Base-by-base conservation (phyloP, 1,284 basidiomycete species). In the Meripilus lineatus region DNA sequence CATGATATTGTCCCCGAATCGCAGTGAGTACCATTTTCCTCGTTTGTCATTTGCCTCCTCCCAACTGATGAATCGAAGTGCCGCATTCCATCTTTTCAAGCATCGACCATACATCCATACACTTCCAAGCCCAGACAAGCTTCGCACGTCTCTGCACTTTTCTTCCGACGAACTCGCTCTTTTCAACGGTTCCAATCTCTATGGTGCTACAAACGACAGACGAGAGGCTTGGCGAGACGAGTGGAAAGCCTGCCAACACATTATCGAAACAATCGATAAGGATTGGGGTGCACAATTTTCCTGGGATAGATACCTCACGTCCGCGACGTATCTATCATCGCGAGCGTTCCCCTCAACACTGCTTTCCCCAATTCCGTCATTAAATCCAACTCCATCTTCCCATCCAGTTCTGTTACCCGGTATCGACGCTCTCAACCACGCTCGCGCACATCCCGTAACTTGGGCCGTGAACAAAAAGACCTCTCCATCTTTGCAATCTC, bases 311-410 rank as follows among this genome's bases (percentile, higher is more conserved):
- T 93, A 88, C 57, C 67, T 85, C 3, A 72, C 77, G 0, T 80
- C 85, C 2, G 69, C 81, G 14, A 90, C 88, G 0, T 84, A 89
- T 57, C 69, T 91, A 33, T 89, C 89, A 1, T 93, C 92, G 1
- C 78, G 93, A 35, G 87, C 91, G 0, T 95, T 95, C 58, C 89
- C 91, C 0, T 93, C 90, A 0, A 79, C 81, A 2, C 65, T 95
- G 10, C 71, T 95, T 21, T 79, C 78, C 4, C 53, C 66, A 4
- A 66, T 56, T 0, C 79, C 84, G 3, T 69, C 78, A 0, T 69
- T 84, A n/a, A 49, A 68, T 18, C 58, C 71, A 5, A 68, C 71
- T 4, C 59, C 71, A 0, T 63, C 73, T 5, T 80, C 84, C 0
- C 74, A 87, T 46, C 89, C 89, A 0, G 73, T 95, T 6, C 77